Percentiles rank a stretch among this genome's conserved stretches.
Conservation (phyloP, 2,329 filamentous ascomycete genomes). For the Fusarium duplospermum region DNA sequence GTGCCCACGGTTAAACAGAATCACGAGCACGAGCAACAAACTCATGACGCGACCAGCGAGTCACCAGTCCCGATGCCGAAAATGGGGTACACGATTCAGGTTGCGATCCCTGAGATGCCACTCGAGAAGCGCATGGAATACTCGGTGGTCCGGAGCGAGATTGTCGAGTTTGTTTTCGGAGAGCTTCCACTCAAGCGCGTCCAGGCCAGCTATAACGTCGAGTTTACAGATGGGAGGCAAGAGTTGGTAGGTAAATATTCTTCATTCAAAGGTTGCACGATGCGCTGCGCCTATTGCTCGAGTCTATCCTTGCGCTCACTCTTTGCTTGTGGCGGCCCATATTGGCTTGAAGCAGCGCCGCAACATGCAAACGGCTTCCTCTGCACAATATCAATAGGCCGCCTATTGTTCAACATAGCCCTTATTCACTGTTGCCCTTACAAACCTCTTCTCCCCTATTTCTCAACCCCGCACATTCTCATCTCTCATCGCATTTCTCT, state of each 20-base stretch:
- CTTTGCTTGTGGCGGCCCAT: background rate
- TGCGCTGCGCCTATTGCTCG: background rate
- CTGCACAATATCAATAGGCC: constrained; percentile 1
- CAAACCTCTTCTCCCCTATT: constrained; percentile 24
- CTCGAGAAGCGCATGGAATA: constrained; percentile 47
- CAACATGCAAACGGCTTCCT: background rate
- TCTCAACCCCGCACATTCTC: constrained; percentile 17
- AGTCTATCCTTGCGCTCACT: background rate
- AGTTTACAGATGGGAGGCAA: constrained; percentile 60
- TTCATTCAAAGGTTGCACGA: background rate
- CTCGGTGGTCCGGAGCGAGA: constrained; percentile 48
- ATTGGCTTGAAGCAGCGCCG: constrained; percentile 4
- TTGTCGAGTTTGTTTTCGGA: constrained; percentile 52
- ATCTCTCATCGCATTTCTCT: constrained; percentile 5
- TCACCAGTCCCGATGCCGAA: background rate
- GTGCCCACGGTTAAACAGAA: background rate
- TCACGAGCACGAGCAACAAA: background rate
- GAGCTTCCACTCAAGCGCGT: constrained; percentile 42
- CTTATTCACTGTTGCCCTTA: constrained; percentile 37
- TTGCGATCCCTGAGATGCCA: constrained; percentile 46
- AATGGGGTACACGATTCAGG: constrained; percentile 40
- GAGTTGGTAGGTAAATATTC: constrained; percentile 55
- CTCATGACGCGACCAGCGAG: background rate
- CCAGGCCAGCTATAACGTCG: constrained; percentile 50
- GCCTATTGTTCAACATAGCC: constrained; percentile 11